phyloP scores from a whole-genome alignment of 2,329 filamentous ascomycete genomes.

The Ampelomyces quisqualis region DNA sequence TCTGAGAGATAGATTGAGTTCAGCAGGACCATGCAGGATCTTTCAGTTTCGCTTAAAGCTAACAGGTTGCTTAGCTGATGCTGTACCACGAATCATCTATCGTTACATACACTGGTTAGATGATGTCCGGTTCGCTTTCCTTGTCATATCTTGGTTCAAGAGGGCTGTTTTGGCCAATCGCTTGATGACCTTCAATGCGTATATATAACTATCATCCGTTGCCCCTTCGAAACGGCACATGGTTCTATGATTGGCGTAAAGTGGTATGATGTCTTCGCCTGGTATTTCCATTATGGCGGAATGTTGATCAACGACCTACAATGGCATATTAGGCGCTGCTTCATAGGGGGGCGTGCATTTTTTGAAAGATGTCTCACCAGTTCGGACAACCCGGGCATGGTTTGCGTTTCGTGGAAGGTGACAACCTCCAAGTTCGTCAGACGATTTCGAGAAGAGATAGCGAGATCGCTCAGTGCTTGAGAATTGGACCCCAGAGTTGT shows the following conservation, averaged over 20 bases:
- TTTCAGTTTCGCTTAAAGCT: constrained; percentile 41
- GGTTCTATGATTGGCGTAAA: constrained; percentile 19
- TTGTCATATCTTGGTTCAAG: constrained; percentile 11
- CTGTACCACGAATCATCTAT: neutral
- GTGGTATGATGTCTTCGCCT: constrained; percentile 17
- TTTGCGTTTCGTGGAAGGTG: constrained; percentile 19
- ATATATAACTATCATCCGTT: constrained; percentile 9
- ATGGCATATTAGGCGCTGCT: constrained; percentile 2
- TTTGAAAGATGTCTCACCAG: constrained; percentile 15
- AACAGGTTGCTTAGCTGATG: constrained; percentile 11
- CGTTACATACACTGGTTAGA: constrained; percentile 20
- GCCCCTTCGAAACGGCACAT: constrained; percentile 23
- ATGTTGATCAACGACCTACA: constrained; percentile 20
- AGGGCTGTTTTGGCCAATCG: constrained; percentile 15
- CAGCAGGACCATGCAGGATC: constrained; percentile 37
- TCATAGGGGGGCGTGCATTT: constrained; percentile 4
- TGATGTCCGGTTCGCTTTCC: constrained; percentile 8
- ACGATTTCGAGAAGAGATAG: constrained; percentile 14
- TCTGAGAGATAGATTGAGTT: constrained; percentile 33
- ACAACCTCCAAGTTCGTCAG: constrained; percentile 13
- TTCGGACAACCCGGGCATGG: constrained; percentile 7
- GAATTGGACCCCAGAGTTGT: constrained; percentile 15
- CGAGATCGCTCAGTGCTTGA: constrained; percentile 10
- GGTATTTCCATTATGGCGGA: constrained; percentile 23
- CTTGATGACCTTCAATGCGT: constrained; percentile 8